Percentiles rank a stretch among this genome's conserved stretches.
These are phyloP conservation scores for Aspergillus sergii DNA, from an alignment of 2,329 filamentous ascomycete species.

Conservation along the genomic window DNA sequence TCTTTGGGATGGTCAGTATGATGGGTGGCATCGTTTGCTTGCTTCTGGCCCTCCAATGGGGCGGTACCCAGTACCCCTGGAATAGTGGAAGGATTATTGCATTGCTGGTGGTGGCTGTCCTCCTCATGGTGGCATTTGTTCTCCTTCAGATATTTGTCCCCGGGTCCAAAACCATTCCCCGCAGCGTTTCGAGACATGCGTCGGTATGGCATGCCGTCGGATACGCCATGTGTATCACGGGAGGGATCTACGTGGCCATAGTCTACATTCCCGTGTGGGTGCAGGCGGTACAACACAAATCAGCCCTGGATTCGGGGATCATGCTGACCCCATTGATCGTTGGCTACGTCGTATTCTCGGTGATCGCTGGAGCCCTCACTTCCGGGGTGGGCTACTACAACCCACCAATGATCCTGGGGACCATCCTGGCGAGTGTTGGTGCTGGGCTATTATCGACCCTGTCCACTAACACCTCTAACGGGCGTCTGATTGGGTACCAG, in stretches of 20 bases:
- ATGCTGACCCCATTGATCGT: not conserved
- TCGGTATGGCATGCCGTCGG: not conserved
- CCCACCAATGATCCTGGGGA: not conserved
- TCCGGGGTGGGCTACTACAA: not conserved
- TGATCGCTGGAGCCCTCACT: not conserved
- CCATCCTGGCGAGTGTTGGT: not conserved
- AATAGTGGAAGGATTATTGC: conserved; percentile 52
- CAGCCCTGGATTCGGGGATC: not conserved
- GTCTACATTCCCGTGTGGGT: not conserved
- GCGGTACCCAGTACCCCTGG: conserved; percentile 57
- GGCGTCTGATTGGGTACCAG: not conserved
- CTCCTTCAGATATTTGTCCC: not conserved
- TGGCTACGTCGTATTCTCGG: not conserved
- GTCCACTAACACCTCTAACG: not conserved
- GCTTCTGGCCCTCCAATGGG: conserved; percentile 61
- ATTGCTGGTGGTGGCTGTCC: conserved; percentile 52
- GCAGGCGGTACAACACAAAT: not conserved
- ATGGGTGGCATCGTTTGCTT: conserved; percentile 57
- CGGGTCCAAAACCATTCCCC: not conserved
- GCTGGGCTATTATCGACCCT: not conserved
- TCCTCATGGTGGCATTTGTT: conserved; percentile 30
- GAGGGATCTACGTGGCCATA: not conserved
- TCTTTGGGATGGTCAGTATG: conserved; percentile 51
- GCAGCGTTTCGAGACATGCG: not conserved
- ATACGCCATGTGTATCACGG: not conserved